phyloP scores from a whole-genome alignment of 2,329 filamentous ascomycete genomes.

The Neodidymelliopsis sp. region DNA sequence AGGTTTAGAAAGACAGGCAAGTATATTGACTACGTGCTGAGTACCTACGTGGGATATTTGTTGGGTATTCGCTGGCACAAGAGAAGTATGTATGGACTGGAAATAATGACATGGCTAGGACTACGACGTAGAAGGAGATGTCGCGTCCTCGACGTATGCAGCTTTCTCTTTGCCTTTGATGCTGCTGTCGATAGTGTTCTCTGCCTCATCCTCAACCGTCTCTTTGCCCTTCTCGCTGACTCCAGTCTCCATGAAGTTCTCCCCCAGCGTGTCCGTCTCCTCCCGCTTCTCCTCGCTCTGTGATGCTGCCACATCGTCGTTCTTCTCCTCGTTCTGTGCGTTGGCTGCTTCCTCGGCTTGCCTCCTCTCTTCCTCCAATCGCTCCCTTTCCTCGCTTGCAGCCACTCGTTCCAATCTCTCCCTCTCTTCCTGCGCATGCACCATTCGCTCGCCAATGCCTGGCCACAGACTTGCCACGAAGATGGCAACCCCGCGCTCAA shows the following conservation, averaged over 20 bases:
- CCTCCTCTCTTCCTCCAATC: constrained; percentile 29
- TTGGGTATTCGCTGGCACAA: too few species aligned
- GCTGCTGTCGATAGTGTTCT: constrained; percentile 9
- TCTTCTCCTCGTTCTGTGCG: constrained; percentile 23
- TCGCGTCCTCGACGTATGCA: not conserved
- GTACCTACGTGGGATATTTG: too few species aligned
- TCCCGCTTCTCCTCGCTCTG: constrained; percentile 13
- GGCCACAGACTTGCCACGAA: constrained; percentile 69
- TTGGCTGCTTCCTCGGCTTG: constrained; percentile 15
- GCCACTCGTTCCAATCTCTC: constrained; percentile 40
- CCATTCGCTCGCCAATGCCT: constrained; percentile 67
- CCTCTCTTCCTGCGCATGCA: constrained; percentile 62
- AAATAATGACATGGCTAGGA: too few species aligned
- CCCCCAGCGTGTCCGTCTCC: constrained; percentile 10
- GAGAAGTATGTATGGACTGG: too few species aligned
- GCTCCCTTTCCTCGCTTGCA: constrained; percentile 31
- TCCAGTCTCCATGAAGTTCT: constrained; percentile 7
- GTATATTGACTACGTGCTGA: too few species aligned
- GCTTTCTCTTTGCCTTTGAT: constrained; percentile 32
- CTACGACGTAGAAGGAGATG: too few species aligned
- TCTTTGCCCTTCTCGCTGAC: constrained; percentile 18
- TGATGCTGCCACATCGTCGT: constrained; percentile 19
- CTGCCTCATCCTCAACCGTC: constrained; percentile 3
- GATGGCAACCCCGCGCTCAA: constrained; percentile 66
- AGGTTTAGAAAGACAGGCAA: too few species aligned